Evolutionary conservation across 23 red algal genomes (phyloP), one percentile per base, ranked within the genome.

Genomic region (Rhodosorus marinus): DNA sequence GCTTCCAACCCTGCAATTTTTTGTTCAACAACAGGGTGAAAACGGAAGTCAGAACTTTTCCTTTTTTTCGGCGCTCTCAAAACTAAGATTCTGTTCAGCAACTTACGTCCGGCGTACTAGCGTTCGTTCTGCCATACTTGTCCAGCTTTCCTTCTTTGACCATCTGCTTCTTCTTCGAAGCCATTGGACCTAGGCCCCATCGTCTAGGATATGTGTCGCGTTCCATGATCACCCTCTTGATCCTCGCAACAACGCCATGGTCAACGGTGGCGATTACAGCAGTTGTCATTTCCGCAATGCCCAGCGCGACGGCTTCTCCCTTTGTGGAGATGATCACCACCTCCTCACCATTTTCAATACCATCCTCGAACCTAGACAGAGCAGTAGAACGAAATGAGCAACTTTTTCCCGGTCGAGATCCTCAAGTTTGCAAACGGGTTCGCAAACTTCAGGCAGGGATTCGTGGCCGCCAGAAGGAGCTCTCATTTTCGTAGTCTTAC

Each of bases 191-290:
- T 31, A 84, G 77, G 8, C 88, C 88, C 88, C 88, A 95, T 64
- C 61, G 60, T 11, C 88, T 67, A 8, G 88, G 88, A 62, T 95
- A 95, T 0, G 63, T 60, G 43, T 95, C 88, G 19, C 88, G 63
- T 53, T 95, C 88, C 88, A 95, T 95, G 11, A 95, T 43, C 6
- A 95, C 88, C 25, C 88, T 61, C 52, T 95, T 95, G 70, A 95
- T 84, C 29, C 88, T 64, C 7, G 88, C 88, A 15, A 95, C 71
- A 3, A 81, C 70, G 24, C 88, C 88, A 46, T 95, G 88, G 55
- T 95, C 88, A 47, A 74, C 80, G 17, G 76, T 85, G 17, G 76
- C 77, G 33, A 95, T 95, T 27, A 83, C 72, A 9, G 88, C 77
- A 26, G 78, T 84, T 46, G 71, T 80, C 88, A 95, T 95, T 51